These are phyloP conservation scores for Erysiphe pulchra DNA, from an alignment of 2,329 filamentous ascomycete genomes.

Conservation along the genomic window DNA sequence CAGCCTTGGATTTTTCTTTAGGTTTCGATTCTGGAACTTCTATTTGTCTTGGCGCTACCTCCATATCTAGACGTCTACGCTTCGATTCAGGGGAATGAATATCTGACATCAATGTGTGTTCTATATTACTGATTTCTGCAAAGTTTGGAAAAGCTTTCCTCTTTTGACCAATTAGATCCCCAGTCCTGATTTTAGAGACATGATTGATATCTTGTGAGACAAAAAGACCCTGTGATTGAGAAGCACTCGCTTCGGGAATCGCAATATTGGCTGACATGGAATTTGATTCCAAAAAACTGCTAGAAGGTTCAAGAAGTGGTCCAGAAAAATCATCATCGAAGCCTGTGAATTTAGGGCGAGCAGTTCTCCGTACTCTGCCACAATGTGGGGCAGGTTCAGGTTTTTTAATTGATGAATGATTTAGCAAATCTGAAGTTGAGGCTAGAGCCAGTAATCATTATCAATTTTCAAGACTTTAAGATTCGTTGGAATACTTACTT, in stretches of 20 bases:
- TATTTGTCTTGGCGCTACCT: conserved; percentile 17
- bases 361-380: conserved; percentile 17
- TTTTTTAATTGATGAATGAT: background rate
- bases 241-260: conserved; percentile 2
- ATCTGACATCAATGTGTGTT: conserved; percentile 54
- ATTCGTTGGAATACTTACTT: too few relatives aligned
- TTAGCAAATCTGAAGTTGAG: background rate
- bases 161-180: conserved; percentile 14
- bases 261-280: conserved; percentile 2
- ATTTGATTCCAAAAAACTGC: conserved; percentile 12
- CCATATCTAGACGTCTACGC: conserved; percentile 40
- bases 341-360: conserved; percentile 39
- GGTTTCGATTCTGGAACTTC: background rate
- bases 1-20: background rate
- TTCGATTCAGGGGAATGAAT: conserved; percentile 42
- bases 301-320: background rate
- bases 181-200: conserved; percentile 4
- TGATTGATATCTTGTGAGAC: conserved; percentile 23
- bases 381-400: conserved; percentile 1
- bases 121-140: conserved; percentile 17
- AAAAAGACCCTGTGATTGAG: conserved; percentile 21
- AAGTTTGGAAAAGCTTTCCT: conserved; percentile 17
- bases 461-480: background rate
- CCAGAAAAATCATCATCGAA: conserved; percentile 29
- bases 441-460: background rate